phyloP scores from a whole-genome alignment of 2,329 filamentous ascomycete genomes.

The Orbilia blumenaviensis region DNA sequence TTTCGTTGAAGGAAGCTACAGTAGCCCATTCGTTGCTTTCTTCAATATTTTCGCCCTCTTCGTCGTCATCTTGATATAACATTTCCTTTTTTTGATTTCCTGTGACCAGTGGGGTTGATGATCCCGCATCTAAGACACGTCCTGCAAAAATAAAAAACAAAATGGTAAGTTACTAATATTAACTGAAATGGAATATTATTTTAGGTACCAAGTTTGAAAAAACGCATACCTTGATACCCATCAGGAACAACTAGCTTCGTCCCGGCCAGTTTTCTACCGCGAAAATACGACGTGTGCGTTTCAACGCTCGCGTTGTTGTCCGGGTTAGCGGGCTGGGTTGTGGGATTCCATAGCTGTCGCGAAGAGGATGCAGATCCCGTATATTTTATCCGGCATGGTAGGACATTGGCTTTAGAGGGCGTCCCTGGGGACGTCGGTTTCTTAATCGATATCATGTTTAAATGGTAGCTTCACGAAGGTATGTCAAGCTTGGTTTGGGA shows the following conservation, averaged over 20 bases:
- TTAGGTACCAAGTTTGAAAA: neutral
- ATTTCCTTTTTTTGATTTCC: constrained; percentile 29
- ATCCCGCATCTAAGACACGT: constrained; percentile 4
- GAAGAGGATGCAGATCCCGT: constrained; percentile 50
- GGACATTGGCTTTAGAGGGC: constrained; percentile 42
- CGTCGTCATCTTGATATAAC: constrained; percentile 37
- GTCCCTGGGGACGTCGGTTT: neutral
- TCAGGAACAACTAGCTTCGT: constrained; percentile 41
- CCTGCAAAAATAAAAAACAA: constrained; percentile 1
- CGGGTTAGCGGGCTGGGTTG: neutral
- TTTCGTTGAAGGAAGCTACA: constrained; percentile 27
- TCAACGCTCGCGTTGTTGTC: constrained; percentile 7
- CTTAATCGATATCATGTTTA: constrained; percentile 44
- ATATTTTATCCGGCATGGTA: constrained; percentile 51
- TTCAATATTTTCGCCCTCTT: constrained; percentile 22
- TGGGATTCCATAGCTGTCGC: constrained; percentile 45
- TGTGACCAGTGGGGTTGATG: constrained; percentile 4
- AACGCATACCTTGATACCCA: constrained; percentile 39
- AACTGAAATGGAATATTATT: neutral
- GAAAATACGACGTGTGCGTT: constrained; percentile 42
- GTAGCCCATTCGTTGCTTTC: constrained; percentile 25
- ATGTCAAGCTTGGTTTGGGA: too few species aligned
- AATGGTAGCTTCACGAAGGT: too few species aligned
- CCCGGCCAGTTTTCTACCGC: constrained; percentile 43
- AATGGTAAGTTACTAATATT: neutral